Conservation (phyloP, 2,329 filamentous ascomycete genomes). For the Aspergillus sp. region DNA sequence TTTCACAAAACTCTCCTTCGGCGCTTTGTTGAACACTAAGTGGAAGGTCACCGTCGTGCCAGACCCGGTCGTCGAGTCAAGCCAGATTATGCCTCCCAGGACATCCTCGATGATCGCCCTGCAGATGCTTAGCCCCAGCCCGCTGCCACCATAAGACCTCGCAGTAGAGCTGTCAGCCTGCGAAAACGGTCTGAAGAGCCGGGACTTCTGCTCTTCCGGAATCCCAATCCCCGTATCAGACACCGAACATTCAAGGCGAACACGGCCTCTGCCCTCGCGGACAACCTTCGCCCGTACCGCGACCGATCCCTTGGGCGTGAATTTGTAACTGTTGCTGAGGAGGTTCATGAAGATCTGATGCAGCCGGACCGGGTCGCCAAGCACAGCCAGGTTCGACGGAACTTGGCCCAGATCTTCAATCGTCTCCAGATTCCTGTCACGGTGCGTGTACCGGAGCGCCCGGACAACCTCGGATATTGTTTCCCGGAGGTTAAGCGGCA, state of each 20-base stretch:
- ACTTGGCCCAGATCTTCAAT: constrained; percentile 55
- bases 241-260: constrained; percentile 75
- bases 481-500: constrained; percentile 65
- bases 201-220: constrained; percentile 62
- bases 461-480: constrained; percentile 57
- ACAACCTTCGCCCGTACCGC: constrained; percentile 71
- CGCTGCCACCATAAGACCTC: constrained; percentile 83
- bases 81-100: constrained; percentile 74
- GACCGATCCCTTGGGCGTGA: constrained; percentile 77
- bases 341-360: constrained; percentile 73
- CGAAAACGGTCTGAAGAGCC: constrained; percentile 84
- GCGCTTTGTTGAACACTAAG: constrained; percentile 75
- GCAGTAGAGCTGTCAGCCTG: constrained; percentile 88
- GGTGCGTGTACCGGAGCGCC: constrained; percentile 54
- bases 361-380: constrained; percentile 75
- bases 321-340: constrained; percentile 88
- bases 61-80: constrained; percentile 62
- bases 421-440: constrained; percentile 51
- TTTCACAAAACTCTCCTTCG: constrained; percentile 47
- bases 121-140: constrained; percentile 84
- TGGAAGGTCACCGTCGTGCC: constrained; percentile 64
- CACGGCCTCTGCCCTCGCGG: constrained; percentile 58
- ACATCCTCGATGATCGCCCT: constrained; percentile 89
- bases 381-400: constrained; percentile 54
- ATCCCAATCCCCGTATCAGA: constrained; percentile 89